Evolutionary conservation across 2,329 filamentous ascomycete species (phyloP).

Genomic region (Ophiostoma ulmi): DNA sequence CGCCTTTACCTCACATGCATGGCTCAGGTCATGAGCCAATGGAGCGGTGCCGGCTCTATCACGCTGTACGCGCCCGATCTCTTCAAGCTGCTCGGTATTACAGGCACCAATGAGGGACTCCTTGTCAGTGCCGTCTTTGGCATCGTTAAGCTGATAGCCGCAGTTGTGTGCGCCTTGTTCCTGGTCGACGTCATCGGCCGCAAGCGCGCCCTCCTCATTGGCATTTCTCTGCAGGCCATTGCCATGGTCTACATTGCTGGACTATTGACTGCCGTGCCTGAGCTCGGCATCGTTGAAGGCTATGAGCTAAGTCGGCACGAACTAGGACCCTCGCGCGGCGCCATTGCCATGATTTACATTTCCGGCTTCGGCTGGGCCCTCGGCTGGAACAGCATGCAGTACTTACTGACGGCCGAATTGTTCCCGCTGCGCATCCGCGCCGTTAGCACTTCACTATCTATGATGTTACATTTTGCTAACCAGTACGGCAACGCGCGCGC

Average conservation of each 20-base stretch:
- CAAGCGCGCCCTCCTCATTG: not conserved
- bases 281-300: not conserved
- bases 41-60: not conserved
- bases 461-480: not conserved
- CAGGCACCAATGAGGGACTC: not conserved
- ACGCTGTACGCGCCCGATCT: not conserved
- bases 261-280: not conserved
- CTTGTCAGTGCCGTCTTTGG: not conserved
- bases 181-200: not conserved
- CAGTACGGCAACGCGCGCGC: not conserved
- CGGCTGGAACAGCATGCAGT: conserved; percentile 2
- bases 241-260: not conserved
- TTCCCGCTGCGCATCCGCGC: not conserved
- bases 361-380: not conserved
- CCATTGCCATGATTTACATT: not conserved
- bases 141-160: not conserved
- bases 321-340: not conserved
- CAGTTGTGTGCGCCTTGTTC: not conserved
- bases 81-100: not conserved
- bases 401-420: not conserved
- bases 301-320: not conserved
- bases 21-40: conserved; percentile 6
- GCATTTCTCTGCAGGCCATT: not conserved
- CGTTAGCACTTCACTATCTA: not conserved
- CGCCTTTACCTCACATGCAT: not conserved